phyloP scores from a whole-genome alignment of 2,329 filamentous ascomycete genomes.

The Lasiodiplodia sp. region DNA sequence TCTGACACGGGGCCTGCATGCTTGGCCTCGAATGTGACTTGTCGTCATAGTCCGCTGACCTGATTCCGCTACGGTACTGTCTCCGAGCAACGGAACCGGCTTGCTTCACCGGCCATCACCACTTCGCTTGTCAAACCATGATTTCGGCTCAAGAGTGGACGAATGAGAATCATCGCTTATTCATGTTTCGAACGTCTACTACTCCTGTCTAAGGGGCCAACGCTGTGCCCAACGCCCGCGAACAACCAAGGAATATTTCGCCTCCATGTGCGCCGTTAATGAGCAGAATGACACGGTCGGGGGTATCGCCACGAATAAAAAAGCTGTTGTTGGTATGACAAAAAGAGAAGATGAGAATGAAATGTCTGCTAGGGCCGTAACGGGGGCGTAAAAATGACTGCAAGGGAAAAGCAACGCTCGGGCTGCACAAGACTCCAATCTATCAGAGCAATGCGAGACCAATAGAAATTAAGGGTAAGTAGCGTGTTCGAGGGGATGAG shows the following conservation, averaged over 20 bases:
- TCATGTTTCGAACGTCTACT: slow-evolving; percentile 22
- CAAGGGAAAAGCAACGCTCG: slow-evolving; percentile 9
- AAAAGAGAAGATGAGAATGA: neutral
- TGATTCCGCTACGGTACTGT: neutral
- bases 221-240: slow-evolving; percentile 5
- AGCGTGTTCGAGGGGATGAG: neutral
- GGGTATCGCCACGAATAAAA: slow-evolving; percentile 24
- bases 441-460: slow-evolving; percentile 1
- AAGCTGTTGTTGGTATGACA: neutral
- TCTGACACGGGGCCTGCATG: neutral
- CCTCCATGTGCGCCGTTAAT: slow-evolving; percentile 23
- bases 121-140: slow-evolving; percentile 9
- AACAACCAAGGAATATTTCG: slow-evolving; percentile 10
- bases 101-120: slow-evolving; percentile 13
- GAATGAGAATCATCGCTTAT: slow-evolving; percentile 24
- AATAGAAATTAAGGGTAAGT: slow-evolving; percentile 27
- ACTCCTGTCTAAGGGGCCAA: slow-evolving; percentile 16
- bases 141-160: slow-evolving; percentile 14
- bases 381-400: neutral
- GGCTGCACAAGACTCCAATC: slow-evolving; percentile 1
- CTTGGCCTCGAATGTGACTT: slow-evolving; percentile 1
- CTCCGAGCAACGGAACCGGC: neutral
- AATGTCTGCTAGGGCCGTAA: slow-evolving; percentile 14
- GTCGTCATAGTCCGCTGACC: slow-evolving; percentile 22
- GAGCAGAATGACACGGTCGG: slow-evolving; percentile 19